Evolutionary conservation across 208 protist genomes (phyloP).

Genomic region (Borovskyia barvae): DNA sequence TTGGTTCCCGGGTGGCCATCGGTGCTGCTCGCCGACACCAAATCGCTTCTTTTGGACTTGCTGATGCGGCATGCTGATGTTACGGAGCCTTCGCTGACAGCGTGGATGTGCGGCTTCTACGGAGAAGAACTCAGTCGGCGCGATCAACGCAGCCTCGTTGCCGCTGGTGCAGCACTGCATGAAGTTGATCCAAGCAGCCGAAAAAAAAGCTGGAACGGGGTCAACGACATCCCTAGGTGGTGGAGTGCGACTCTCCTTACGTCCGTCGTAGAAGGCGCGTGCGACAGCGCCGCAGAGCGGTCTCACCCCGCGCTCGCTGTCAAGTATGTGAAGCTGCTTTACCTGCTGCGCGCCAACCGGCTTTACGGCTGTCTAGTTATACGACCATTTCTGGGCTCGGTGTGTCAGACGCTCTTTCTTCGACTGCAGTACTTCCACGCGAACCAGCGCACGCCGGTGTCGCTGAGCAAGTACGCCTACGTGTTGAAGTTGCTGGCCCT

Average conservation of each 20-base stretch:
- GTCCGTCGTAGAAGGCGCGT: slow-evolving; percentile 68
- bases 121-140: slow-evolving; percentile 9
- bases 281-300: slow-evolving; percentile 36
- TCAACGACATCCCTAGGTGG: slow-evolving; percentile 7
- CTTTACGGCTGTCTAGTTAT: slow-evolving; percentile 48
- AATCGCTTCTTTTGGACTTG: slow-evolving; percentile 79
- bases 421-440: slow-evolving; percentile 52
- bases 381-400: slow-evolving; percentile 44
- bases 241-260: slow-evolving; percentile 38
- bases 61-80: slow-evolving; percentile 66
- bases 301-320: slow-evolving; percentile 60
- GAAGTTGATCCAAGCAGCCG: neutral
- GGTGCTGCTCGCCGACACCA: slow-evolving; percentile 37
- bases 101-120: slow-evolving; percentile 60
- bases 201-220: neutral
- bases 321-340: slow-evolving; percentile 82
- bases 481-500: slow-evolving; percentile 79
- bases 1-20: slow-evolving; percentile 20
- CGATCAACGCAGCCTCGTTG: slow-evolving; percentile 9
- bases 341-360: slow-evolving; percentile 62
- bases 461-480: slow-evolving; percentile 87
- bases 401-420: slow-evolving; percentile 68
- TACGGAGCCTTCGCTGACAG: slow-evolving; percentile 43
- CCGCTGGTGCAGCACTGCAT: neutral
- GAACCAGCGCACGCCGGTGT: slow-evolving; percentile 38